Percentiles rank a stretch among this genome's conserved stretches.
Evolutionary conservation across 2,329 filamentous ascomycete species (phyloP).

Genomic region (Stachybotrys chartarum): DNA sequence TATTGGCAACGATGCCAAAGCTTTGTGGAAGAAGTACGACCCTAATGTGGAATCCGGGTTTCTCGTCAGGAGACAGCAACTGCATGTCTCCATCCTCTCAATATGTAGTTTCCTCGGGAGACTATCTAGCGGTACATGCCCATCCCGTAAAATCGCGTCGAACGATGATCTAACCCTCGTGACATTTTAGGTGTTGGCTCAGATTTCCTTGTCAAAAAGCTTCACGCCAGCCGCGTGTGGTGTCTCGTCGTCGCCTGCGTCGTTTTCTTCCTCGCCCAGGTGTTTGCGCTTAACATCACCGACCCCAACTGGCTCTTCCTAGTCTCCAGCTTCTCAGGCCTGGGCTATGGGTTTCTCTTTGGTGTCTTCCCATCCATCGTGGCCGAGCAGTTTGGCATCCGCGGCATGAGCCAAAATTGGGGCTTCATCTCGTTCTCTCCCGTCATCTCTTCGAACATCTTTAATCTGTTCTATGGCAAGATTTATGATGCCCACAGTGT

Average conservation of each 20-base stretch:
- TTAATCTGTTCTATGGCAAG: conserved; percentile 83
- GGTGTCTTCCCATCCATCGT: conserved; percentile 87
- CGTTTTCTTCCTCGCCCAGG: conserved; percentile 74
- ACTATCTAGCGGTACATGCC: conserved; percentile 58
- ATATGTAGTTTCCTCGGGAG: conserved; percentile 79
- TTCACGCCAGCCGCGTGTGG: conserved; percentile 82
- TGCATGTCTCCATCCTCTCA: conserved; percentile 93
- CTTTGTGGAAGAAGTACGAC: conserved; percentile 83
- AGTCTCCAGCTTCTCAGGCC: conserved; percentile 75
- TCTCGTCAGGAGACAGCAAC: conserved; percentile 73
- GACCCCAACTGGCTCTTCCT: conserved; percentile 72
- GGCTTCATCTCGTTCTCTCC: conserved; percentile 88
- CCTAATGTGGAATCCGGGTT: conserved; percentile 63
- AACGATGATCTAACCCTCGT: too few relatives aligned
- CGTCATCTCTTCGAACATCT: conserved; percentile 80
- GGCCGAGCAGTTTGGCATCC: conserved; percentile 85
- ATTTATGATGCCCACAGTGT: conserved; percentile 78
- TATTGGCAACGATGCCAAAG: conserved; percentile 83
- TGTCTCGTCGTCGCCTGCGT: conserved; percentile 72
- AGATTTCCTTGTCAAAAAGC: conserved; percentile 77
- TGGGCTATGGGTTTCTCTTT: conserved; percentile 90
- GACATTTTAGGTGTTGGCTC: conserved; percentile 65
- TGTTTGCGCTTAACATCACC: conserved; percentile 65
- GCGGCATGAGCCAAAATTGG: conserved; percentile 91
- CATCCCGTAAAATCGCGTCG: neutral